Percentiles rank a stretch among this genome's conserved stretches.
Conservation (phyloP, 768 basidiomycete genomes). For the Cystobasidium tubakii region DNA sequence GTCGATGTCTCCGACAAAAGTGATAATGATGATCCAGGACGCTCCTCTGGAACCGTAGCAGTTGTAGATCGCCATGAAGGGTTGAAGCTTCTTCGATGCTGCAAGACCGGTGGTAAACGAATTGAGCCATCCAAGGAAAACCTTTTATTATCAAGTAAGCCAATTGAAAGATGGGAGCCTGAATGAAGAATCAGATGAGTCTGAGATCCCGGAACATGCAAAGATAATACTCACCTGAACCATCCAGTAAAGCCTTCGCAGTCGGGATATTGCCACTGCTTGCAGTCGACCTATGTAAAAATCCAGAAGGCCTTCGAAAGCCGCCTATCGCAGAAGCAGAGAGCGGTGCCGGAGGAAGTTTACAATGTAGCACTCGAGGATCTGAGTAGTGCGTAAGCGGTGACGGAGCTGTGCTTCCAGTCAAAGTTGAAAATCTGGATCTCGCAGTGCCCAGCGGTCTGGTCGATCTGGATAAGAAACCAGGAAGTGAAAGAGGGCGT, state of each 20-base stretch:
- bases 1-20: conserved; percentile 25
- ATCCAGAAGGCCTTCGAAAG: not conserved
- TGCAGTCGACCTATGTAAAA: conserved; percentile 16
- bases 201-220: not conserved
- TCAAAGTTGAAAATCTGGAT: not conserved
- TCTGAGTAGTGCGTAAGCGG: not conserved
- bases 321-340: not conserved
- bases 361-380: not conserved
- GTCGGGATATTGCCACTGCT: conserved; percentile 22
- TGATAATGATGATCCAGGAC: conserved; percentile 22
- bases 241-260: not conserved
- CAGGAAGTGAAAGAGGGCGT: conserved; percentile 24
- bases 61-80: not conserved
- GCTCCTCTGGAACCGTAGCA: not conserved
- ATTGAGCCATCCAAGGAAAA: not conserved
- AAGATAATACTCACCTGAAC: not conserved
- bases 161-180: not conserved
- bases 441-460: not conserved
- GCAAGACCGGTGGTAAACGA: not conserved
- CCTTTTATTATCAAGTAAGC: not conserved
- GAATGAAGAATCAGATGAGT: too few species aligned
- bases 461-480: conserved; percentile 1
- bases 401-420: not conserved
- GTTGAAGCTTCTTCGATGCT: conserved; percentile 18
- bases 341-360: not conserved